phyloP scores from a whole-genome alignment of 192 early-diverging fungal species.

The Entomortierella beljakovae region DNA sequence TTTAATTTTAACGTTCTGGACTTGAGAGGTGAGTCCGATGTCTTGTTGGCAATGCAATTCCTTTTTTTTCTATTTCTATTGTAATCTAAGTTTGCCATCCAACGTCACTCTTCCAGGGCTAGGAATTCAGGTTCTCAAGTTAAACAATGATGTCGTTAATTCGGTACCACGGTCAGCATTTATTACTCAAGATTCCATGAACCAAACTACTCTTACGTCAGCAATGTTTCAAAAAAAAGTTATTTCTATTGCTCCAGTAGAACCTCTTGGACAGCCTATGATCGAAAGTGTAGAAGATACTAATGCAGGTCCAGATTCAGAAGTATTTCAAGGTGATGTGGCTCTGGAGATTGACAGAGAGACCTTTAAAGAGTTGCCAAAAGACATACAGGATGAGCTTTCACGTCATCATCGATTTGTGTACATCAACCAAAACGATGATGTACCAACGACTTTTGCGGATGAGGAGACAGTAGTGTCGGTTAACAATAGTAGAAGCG shows the following conservation, averaged over 20 bases:
- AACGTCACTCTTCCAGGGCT: constrained; percentile 37
- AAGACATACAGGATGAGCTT: constrained; percentile 54
- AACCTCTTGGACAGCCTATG: too few species aligned
- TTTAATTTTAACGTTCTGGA: constrained; percentile 56
- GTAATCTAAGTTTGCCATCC: not conserved
- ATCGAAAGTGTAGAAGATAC: not conserved
- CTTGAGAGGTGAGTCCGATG: constrained; percentile 51
- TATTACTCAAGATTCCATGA: constrained; percentile 12
- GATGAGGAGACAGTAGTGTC: not conserved
- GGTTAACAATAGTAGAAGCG: not conserved
- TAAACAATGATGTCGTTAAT: constrained; percentile 46
- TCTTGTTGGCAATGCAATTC: not conserved
- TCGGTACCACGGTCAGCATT: constrained; percentile 19
- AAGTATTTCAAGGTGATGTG: not conserved
- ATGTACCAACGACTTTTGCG: not conserved
- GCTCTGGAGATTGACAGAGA: constrained; percentile 39
- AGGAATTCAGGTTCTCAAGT: constrained; percentile 65
- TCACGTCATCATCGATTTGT: constrained; percentile 21
- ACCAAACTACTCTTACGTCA: constrained; percentile 32
- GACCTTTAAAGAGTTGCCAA: constrained; percentile 51
- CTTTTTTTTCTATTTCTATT: not conserved
- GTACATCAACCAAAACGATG: constrained; percentile 7
- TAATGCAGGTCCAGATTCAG: not conserved
- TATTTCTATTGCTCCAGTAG: not conserved
- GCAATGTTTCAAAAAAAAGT: constrained; percentile 33